phyloP scores from a whole-genome alignment of 257 asterid species.

The Ballota nigra region DNA sequence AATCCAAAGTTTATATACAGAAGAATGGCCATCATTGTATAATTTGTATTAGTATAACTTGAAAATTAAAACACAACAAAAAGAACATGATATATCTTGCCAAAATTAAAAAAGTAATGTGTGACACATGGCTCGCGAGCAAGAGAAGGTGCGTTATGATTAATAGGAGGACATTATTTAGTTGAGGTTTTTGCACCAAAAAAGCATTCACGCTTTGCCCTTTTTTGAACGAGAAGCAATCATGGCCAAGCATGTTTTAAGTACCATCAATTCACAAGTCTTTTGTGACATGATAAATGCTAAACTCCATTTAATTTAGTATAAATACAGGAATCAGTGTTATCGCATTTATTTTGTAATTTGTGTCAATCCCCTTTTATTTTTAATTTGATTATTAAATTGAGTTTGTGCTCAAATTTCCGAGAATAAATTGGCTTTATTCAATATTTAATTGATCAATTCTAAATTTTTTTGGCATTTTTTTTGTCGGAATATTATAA shows the following conservation, averaged over 20 bases:
- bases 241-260: slow-evolving; percentile 18
- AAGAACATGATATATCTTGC: background rate
- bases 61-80: background rate
- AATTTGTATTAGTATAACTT: too few relatives aligned
- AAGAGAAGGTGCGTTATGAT: background rate
- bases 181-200: background rate
- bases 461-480: too few relatives aligned
- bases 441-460: background rate
- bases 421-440: background rate
- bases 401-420: background rate
- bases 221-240: slow-evolving; percentile 12
- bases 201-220: slow-evolving; percentile 8
- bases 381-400: background rate
- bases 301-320: background rate
- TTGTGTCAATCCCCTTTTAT: background rate
- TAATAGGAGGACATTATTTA: background rate
- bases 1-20: background rate
- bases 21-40: too few relatives aligned
- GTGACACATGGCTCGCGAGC: background rate
- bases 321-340: background rate
- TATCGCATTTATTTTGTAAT: background rate
- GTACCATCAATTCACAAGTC: slow-evolving; percentile 11
- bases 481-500: background rate
- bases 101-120: background rate
- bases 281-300: slow-evolving; percentile 3